Base-by-base conservation (phyloP, 2,329 filamentous ascomycete species). In the Mollisia scopiformis region DNA sequence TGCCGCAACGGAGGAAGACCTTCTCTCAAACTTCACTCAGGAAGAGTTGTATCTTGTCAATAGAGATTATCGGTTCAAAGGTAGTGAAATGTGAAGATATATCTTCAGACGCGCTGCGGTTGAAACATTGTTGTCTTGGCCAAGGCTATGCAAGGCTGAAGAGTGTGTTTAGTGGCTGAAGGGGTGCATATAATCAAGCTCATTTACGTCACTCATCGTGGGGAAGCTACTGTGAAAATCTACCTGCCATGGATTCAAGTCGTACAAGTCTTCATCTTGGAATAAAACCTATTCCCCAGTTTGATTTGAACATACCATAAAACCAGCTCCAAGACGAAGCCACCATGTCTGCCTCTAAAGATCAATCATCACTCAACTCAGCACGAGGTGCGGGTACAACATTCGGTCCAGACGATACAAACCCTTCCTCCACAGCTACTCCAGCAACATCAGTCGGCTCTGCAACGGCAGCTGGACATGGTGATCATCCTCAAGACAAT, bases 401-500 rank as follows among this genome's bases (percentile, higher is more conserved):
- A n/a, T 72, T 65, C 30, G 67, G 68, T 1, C 67, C 69, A n/a
- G 64, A 66, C 11, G 64, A 67, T 50, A 56, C 54, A 19, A 62
- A 66, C 8, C 27, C 62, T 6, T 68, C 68, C 14, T 66, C 59
- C 11, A 58, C 54, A 14, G 70, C 67, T 30, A 73, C 68, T 27
- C 66, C 68, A 19, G 68, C 55, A 4, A 67, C 57, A 25, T 68
- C 69, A 8, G 68, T 62, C 8, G 70, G 70, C 11, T 72, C 68
- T 25, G 66, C 71, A 46, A 72, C 71, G 21, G 71, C 69, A 30
- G 65, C 63, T 37, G 71, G 72, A 6, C 71, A 71, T 55, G 71
- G 71, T 2, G 52, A 69, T 23, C 71, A 72, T 47, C 71, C 70
- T 21, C 62, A 63, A 58, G 71, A 71, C 51, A 66, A 70, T 23